Conservation (phyloP, 306 rosid genomes). For the Hippophae tibetana region DNA sequence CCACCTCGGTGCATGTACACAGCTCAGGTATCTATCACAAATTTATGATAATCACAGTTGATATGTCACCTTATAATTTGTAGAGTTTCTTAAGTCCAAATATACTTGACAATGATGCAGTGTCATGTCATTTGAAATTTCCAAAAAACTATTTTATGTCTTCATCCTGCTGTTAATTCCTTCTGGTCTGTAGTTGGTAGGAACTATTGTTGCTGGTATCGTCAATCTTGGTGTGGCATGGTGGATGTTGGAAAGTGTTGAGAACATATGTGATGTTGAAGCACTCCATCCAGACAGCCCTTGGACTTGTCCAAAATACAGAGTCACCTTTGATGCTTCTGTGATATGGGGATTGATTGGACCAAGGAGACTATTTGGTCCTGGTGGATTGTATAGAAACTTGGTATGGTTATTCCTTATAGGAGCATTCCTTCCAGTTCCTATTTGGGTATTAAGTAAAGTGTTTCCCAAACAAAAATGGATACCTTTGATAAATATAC, state of each 20-base stretch:
- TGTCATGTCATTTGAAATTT: too few species aligned
- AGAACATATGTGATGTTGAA: constrained; percentile 69
- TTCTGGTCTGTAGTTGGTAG: constrained; percentile 52
- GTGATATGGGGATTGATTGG: constrained; percentile 99
- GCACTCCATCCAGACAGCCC: constrained; percentile 62
- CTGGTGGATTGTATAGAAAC: constrained; percentile 80
- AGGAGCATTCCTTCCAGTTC: constrained; percentile 86
- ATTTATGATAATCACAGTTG: too few species aligned
- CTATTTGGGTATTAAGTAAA: constrained; percentile 74
- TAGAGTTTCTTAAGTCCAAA: too few species aligned
- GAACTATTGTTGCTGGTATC: constrained; percentile 65
- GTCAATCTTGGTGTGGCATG: constrained; percentile 90
- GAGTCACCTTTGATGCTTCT: constrained; percentile 95
- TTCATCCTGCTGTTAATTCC: neutral
- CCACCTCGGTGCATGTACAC: constrained; percentile 92
- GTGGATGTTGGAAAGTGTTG: constrained; percentile 90
- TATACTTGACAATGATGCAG: too few species aligned
- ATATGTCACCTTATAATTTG: too few species aligned
- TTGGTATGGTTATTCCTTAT: constrained; percentile 78
- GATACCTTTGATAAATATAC: constrained; percentile 84
- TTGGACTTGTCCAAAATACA: constrained; percentile 95
- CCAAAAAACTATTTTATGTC: too few species aligned
- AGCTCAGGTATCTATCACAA: constrained; percentile 52
- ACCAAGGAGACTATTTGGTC: constrained; percentile 77
- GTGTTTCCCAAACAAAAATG: constrained; percentile 79